phyloP scores from a whole-genome alignment of 495 filamentous ascomycete species.

The Chaetomium cochliodes region DNA sequence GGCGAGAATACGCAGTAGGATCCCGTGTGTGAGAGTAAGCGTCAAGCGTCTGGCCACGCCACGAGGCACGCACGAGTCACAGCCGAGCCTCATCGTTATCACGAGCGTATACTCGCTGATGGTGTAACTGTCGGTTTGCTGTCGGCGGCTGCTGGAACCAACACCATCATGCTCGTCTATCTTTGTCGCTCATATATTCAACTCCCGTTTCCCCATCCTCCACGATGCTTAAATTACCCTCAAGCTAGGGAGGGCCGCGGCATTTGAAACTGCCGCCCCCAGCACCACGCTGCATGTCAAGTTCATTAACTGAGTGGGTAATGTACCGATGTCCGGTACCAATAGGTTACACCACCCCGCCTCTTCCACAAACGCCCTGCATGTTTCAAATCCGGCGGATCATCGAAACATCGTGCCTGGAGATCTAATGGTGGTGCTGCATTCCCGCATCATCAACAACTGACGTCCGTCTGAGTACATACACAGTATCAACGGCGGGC shows the following conservation, averaged over 20 bases:
- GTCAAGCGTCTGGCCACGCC: not conserved
- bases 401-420: not conserved
- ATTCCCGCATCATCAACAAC: not conserved
- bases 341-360: constrained; percentile 16
- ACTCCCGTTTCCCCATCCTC: not conserved
- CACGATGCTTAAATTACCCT: not conserved
- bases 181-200: not conserved
- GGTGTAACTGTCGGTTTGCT: not conserved
- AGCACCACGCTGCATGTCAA: constrained; percentile 3
- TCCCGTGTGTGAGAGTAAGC: not conserved
- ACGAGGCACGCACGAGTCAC: not conserved
- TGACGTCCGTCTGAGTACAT: not conserved
- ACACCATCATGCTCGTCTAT: not conserved
- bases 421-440: not conserved
- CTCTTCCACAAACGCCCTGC: constrained; percentile 3
- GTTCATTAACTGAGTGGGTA: not conserved
- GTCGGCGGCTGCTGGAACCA: not conserved
- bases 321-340: not conserved
- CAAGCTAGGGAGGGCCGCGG: not conserved
- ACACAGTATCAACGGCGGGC: too few species aligned
- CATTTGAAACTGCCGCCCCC: constrained; percentile 14
- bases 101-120: not conserved
- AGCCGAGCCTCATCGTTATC: too few species aligned
- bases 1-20: constrained; percentile 15
- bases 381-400: constrained; percentile 11